Percentiles rank a stretch among this genome's conserved stretches.
Conservation (phyloP, 371 early-diverging fungal genomes). For the Zopfochytrium polystomum region DNA sequence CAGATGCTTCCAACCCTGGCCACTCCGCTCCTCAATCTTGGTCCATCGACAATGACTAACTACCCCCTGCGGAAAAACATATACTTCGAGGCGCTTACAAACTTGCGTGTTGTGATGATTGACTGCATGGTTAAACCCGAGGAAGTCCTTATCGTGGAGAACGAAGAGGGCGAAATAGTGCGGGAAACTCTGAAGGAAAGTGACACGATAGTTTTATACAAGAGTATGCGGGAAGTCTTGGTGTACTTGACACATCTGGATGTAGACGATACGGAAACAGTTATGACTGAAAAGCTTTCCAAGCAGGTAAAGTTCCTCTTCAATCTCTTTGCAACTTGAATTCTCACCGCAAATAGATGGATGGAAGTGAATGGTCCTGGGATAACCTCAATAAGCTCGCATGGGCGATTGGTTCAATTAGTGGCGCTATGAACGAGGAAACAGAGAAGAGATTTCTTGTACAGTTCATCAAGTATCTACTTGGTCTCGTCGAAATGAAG, state of each 20-base stretch:
- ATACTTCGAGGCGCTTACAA: constrained; percentile 77
- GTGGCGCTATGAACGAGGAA: constrained; percentile 94
- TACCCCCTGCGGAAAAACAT: constrained; percentile 62
- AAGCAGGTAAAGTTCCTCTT: constrained; percentile 61
- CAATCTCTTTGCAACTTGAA: too few relatives aligned
- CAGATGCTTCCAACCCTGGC: constrained; percentile 54
- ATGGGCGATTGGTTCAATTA: constrained; percentile 99
- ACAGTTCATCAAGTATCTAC: constrained; percentile 93
- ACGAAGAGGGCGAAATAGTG: constrained; percentile 99
- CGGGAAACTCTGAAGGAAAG: constrained; percentile 97
- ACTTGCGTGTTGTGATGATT: constrained; percentile 88
- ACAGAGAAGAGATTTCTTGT: constrained; percentile 98
- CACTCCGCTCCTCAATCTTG: constrained; percentile 49
- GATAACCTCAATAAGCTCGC: constrained; percentile 96
- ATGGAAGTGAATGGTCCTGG: constrained; percentile 94
- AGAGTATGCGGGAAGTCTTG: constrained; percentile 96
- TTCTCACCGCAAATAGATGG: constrained; percentile 77
- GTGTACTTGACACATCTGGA: constrained; percentile 96
- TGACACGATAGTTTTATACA: constrained; percentile 96
- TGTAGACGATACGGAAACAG: constrained; percentile 83
- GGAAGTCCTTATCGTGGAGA: constrained; percentile 97
- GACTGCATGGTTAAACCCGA: constrained; percentile 96
- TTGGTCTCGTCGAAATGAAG: constrained; percentile 91
- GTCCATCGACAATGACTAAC: constrained; percentile 35
- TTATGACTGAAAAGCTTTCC: constrained; percentile 89